Evolutionary conservation across 2,329 filamentous ascomycete species (phyloP).

Genomic region (Cercospora brassicicola): DNA sequence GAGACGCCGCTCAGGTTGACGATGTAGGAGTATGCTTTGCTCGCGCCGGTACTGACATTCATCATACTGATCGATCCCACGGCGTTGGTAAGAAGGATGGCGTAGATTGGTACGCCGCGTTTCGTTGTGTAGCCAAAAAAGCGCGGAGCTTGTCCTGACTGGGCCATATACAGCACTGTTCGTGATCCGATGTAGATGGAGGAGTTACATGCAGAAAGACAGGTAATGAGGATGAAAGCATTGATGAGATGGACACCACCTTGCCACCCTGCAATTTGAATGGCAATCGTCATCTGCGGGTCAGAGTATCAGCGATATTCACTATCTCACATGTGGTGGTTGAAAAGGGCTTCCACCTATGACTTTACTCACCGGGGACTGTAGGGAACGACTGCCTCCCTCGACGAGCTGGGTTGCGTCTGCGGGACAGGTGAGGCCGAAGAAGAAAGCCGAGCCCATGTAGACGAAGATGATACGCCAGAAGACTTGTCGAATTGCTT

Average conservation of each 20-base stretch:
- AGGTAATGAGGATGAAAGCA: conserved; percentile 72
- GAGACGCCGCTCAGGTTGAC: conserved; percentile 64
- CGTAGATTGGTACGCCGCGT: conserved; percentile 60
- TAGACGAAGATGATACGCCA: conserved; percentile 55
- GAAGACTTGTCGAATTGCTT: conserved; percentile 38
- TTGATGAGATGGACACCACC: conserved; percentile 76
- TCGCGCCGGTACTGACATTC: conserved; percentile 67
- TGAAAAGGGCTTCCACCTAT: too few species aligned
- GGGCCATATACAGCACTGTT: conserved; percentile 73
- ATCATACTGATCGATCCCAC: conserved; percentile 74
- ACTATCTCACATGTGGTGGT: too few species aligned
- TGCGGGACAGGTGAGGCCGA: conserved; percentile 70
- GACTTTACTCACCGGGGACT: conserved; percentile 46
- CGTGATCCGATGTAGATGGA: conserved; percentile 76
- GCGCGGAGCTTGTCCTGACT: conserved; percentile 67
- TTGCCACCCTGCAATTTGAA: conserved; percentile 72
- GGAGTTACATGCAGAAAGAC: conserved; percentile 65
- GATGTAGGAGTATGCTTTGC: conserved; percentile 66
- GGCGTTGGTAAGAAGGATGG: conserved; percentile 67
- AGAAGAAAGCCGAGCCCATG: conserved; percentile 72
- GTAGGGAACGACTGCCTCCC: conserved; percentile 61
- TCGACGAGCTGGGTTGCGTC: conserved; percentile 65
- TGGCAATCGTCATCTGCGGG: conserved; percentile 63
- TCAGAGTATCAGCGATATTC: too few species aligned
- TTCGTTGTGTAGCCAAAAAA: conserved; percentile 68